phyloP scores from a whole-genome alignment of 805 yeast genomes.

The Kuraishia molischiana region DNA sequence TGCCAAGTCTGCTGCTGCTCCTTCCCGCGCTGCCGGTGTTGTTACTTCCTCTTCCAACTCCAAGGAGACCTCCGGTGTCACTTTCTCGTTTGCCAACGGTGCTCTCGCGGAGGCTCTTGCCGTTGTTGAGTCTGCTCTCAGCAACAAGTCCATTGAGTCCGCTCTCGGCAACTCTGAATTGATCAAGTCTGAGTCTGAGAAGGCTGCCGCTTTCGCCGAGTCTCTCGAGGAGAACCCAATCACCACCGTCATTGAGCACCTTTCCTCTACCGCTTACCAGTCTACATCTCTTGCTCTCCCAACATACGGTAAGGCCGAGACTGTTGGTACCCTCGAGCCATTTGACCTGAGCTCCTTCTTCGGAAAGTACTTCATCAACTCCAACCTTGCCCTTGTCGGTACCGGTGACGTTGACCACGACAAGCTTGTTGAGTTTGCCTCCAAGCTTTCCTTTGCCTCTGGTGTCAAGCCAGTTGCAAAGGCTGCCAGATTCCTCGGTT shows the following conservation, averaged over 20 bases:
- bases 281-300: slow-evolving; percentile 76
- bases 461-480: slow-evolving; percentile 40
- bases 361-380: slow-evolving; percentile 44
- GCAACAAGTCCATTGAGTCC: neutral
- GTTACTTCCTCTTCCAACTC: slow-evolving; percentile 40
- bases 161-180: slow-evolving; percentile 26
- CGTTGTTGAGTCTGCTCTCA: slow-evolving; percentile 19
- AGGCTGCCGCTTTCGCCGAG: slow-evolving; percentile 36
- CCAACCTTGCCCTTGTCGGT: slow-evolving; percentile 58
- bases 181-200: slow-evolving; percentile 35
- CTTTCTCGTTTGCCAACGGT: slow-evolving; percentile 53
- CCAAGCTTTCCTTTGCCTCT: slow-evolving; percentile 35
- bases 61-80: slow-evolving; percentile 60
- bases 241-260: slow-evolving; percentile 58
- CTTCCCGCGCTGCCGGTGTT: slow-evolving; percentile 41
- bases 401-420: slow-evolving; percentile 68
- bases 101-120: slow-evolving; percentile 42
- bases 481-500: slow-evolving; percentile 67
- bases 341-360: slow-evolving; percentile 51
- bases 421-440: slow-evolving; percentile 56
- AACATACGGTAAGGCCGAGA: slow-evolving; percentile 62
- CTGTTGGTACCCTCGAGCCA: slow-evolving; percentile 45
- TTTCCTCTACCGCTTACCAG: slow-evolving; percentile 80
- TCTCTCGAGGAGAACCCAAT: slow-evolving; percentile 48
- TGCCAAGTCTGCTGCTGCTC: slow-evolving; percentile 22